A percentile compares a stretch with the other conserved stretches of the same genome.
These are phyloP conservation scores for Graphilbum fragrans DNA, from an alignment of 2,329 filamentous ascomycete genomes.

Conservation along the genomic window DNA sequence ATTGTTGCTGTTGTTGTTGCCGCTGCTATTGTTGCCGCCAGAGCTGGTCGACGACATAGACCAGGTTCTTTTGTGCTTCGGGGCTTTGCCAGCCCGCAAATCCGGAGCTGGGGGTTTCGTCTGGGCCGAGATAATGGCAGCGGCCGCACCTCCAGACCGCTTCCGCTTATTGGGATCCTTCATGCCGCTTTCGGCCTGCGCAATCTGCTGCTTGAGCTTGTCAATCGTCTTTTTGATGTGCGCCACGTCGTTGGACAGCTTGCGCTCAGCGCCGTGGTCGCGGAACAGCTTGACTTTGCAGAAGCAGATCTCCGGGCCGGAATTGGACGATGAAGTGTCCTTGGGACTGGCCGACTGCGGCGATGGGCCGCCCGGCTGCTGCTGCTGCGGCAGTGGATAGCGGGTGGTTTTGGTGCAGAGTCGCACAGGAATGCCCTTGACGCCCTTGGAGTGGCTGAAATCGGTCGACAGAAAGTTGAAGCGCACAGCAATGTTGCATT, in stretches of 20 bases:
- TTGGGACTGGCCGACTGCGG: slow-evolving; percentile 38
- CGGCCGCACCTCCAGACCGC: slow-evolving; percentile 31
- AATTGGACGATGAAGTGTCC: slow-evolving; percentile 20
- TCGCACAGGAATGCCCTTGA: slow-evolving; percentile 91
- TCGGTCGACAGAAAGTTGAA: slow-evolving; percentile 99
- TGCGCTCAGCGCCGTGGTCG: slow-evolving; percentile 89
- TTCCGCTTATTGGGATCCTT: slow-evolving; percentile 58
- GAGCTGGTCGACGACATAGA: slow-evolving; percentile 77
- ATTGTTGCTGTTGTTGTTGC: background rate
- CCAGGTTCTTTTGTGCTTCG: slow-evolving; percentile 90
- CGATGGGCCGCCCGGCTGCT: background rate
- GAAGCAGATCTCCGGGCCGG: slow-evolving; percentile 60
- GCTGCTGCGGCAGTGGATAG: slow-evolving; percentile 4
- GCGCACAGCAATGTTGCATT: slow-evolving; percentile 79
- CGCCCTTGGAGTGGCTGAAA: slow-evolving; percentile 96
- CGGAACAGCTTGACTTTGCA: slow-evolving; percentile 97
- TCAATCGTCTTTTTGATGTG: slow-evolving; percentile 96
- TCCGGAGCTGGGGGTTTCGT: slow-evolving; percentile 13
- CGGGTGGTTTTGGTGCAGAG: slow-evolving; percentile 71
- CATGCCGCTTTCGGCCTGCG: slow-evolving; percentile 58
- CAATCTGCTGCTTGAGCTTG: slow-evolving; percentile 87
- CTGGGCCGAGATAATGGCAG: slow-evolving; percentile 13
- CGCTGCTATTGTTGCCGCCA: slow-evolving; percentile 21
- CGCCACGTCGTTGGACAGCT: slow-evolving; percentile 85
- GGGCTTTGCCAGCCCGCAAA: slow-evolving; percentile 62